A percentile compares a stretch with the other conserved stretches of the same genome.
Evolutionary conservation across 169 alveolate species (phyloP).

Genomic region (Plasmodium falciparum): DNA sequence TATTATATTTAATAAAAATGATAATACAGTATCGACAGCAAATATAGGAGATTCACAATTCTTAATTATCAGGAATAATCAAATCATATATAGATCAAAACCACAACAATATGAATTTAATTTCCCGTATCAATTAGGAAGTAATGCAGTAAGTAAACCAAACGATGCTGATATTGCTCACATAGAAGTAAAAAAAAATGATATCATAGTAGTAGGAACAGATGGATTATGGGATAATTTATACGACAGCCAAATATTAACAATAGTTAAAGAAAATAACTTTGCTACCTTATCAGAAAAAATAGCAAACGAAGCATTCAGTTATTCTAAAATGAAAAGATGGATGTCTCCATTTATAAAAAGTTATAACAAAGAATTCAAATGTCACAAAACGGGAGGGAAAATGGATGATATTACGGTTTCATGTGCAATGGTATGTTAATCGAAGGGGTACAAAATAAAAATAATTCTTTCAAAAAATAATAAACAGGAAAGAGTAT

Average conservation of each 20-base stretch:
- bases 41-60: slow-evolving; percentile 47
- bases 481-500: too few relatives aligned
- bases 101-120: slow-evolving; percentile 22
- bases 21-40: slow-evolving; percentile 47
- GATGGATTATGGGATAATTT: slow-evolving; percentile 46
- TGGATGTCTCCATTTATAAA: slow-evolving; percentile 61
- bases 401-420: slow-evolving; percentile 58
- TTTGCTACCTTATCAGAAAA: slow-evolving; percentile 36
- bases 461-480: too few relatives aligned
- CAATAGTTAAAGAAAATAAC: slow-evolving; percentile 12
- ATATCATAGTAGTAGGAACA: slow-evolving; percentile 50
- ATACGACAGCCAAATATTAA: slow-evolving; percentile 55
- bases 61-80: slow-evolving; percentile 33
- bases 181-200: slow-evolving; percentile 34
- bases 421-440: slow-evolving; percentile 46
- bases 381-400: slow-evolving; percentile 30
- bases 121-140: slow-evolving; percentile 28
- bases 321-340: slow-evolving; percentile 47
- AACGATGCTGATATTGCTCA: slow-evolving; percentile 34
- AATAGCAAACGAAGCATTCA: slow-evolving; percentile 56
- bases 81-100: slow-evolving; percentile 21
- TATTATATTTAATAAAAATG: slow-evolving; percentile 32
- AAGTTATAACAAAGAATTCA: slow-evolving; percentile 32
- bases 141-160: slow-evolving; percentile 15
- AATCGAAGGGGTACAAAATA: neutral